A percentile compares a stretch with the other conserved stretches of the same genome.
Conservation (phyloP, 75 land plant genomes). For the Cryptomeria japonica region DNA sequence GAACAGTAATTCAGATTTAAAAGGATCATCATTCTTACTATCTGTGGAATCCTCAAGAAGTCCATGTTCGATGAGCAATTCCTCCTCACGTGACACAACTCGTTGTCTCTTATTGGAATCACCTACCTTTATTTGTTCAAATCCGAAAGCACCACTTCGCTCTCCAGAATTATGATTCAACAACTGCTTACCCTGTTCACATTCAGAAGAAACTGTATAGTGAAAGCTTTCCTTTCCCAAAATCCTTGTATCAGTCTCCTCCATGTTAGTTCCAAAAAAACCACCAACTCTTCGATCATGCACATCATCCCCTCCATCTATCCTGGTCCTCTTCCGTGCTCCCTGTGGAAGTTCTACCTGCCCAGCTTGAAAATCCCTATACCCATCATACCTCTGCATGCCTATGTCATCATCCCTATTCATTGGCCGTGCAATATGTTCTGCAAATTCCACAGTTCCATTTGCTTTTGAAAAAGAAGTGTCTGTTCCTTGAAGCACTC, state of each 20-base stretch:
- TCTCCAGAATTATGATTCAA: constrained; percentile 7
- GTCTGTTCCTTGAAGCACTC: neutral
- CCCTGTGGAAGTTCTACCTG: neutral
- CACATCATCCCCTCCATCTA: constrained; percentile 2
- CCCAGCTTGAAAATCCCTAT: neutral
- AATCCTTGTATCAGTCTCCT: neutral
- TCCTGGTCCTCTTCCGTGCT: neutral
- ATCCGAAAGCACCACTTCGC: neutral
- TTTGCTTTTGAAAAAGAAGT: constrained; percentile 2
- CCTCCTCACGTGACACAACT: constrained; percentile 12
- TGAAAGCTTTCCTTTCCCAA: constrained; percentile 1
- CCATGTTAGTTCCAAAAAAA: neutral
- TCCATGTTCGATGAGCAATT: constrained; percentile 11
- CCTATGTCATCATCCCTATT: neutral
- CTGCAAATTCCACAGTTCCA: neutral
- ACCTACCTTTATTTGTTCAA: neutral
- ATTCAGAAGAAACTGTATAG: neutral
- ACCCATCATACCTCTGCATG: neutral
- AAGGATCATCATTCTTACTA: neutral
- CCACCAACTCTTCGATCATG: neutral
- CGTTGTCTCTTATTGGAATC: neutral
- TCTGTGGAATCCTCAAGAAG: constrained; percentile 8
- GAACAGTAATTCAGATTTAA: too few species aligned
- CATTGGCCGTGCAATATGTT: neutral
- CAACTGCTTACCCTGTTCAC: neutral